Conservation (phyloP, 257 asterid genomes). For the Solanum sejunctum region DNA sequence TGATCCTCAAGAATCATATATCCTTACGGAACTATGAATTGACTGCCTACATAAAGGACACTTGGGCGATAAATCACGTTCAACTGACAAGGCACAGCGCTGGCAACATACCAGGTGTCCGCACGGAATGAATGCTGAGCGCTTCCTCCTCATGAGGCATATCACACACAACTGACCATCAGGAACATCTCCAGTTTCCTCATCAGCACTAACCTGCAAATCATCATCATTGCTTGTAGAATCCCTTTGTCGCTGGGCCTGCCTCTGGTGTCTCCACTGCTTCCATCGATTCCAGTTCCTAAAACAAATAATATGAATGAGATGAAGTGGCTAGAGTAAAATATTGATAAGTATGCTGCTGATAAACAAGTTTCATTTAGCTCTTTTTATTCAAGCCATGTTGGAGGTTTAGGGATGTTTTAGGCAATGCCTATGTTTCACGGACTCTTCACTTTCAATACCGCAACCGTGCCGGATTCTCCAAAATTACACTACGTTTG, state of each 20-base stretch:
- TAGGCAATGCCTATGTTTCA: no score
- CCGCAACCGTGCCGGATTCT: no score
- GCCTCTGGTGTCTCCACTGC: constrained; percentile 49
- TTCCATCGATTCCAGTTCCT: constrained; percentile 87
- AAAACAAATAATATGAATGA: neutral
- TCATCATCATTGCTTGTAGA: constrained; percentile 12
- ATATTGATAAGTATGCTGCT: neutral
- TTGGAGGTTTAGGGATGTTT: neutral
- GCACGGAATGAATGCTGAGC: constrained; percentile 83
- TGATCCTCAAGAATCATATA: constrained; percentile 50
- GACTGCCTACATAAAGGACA: constrained; percentile 92
- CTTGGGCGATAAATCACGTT: constrained; percentile 55
- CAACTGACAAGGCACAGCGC: constrained; percentile 61
- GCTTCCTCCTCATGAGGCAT: constrained; percentile 69
- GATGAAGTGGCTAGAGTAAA: neutral
- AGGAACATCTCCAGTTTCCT: constrained; percentile 49
- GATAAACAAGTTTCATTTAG: neutral
- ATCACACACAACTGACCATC: constrained; percentile 85
- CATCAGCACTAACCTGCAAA: constrained; percentile 34
- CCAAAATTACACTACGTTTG: no score
- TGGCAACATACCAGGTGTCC: constrained; percentile 93
- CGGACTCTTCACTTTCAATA: no score
- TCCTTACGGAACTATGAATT: constrained; percentile 48
- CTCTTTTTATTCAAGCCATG: neutral
- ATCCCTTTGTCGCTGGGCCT: constrained; percentile 23